Base-by-base conservation (phyloP, 805 yeast species). In the Cyberlindnera mrakii region DNA sequence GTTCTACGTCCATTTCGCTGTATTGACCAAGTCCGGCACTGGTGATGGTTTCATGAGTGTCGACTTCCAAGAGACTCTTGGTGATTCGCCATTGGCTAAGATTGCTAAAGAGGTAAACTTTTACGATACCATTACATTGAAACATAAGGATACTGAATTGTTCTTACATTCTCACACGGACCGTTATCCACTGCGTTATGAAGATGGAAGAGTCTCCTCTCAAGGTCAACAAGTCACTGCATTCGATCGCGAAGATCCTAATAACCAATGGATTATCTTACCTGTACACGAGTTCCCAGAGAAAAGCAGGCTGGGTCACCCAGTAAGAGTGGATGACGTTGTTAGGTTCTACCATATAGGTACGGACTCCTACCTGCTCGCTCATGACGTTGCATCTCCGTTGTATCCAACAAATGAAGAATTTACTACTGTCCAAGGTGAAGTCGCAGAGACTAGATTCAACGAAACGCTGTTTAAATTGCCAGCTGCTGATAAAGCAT, bases 301-400 rank as follows among this genome's bases (percentile, higher is more conserved):
- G 30, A 66, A 61, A 5, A 59, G 67, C 36, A 65, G 64, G 32
- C 20, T 45, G 3, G 71, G 71, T 15, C 75, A 72, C 38, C 71
- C 77, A 5, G 83, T 93, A 31, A 66, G 57, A 49, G 80, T 87
- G 49, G 85, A 86, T 51, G 93, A 87, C 56, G 63, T 74, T 16
- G 70, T 93, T 44, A 84, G 97, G 65, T 69, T 93, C 44, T 79
- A 75, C 63, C 99, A 93, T 59, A 75, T 84, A 40, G 79, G 72
- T 27, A 89, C 98, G 2, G 76, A 87, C 41, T 85, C 95, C 10
- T 83, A 68, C 54, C 68, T 93, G 52, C 74, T 88, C 56, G 78
- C 98, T 17, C 99, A 93, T 60, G 97, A 91, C 62, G 97, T 93
- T 43, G 96, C 96, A 2, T 93, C 98, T 3, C 98, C 99, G 25